A percentile compares a stretch with the other conserved stretches of the same genome.
These are phyloP conservation scores for Serendipita sp. DNA, from an alignment of 1,284 basidiomycete species.

Conservation along the genomic window DNA sequence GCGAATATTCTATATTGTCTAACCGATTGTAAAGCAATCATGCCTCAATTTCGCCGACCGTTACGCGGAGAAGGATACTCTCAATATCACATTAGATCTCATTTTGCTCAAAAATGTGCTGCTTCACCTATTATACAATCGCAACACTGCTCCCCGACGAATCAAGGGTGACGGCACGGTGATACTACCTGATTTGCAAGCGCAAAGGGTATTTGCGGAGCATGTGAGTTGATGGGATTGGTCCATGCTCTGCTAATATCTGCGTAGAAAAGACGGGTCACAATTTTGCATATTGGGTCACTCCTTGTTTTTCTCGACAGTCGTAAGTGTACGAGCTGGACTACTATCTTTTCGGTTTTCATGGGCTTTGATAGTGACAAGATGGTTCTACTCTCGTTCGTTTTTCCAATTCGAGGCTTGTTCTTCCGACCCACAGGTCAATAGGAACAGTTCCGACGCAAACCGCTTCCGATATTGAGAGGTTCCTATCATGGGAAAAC, in stretches of 20 bases:
- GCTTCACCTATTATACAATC: slow-evolving; percentile 80
- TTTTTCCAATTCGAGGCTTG: slow-evolving; percentile 8
- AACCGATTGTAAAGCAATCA: slow-evolving; percentile 26
- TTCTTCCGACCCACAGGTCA: background rate
- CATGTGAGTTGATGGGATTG: background rate
- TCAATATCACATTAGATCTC: slow-evolving; percentile 69
- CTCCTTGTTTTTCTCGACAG: slow-evolving; percentile 50
- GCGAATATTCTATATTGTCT: background rate
- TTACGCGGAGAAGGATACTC: slow-evolving; percentile 74
- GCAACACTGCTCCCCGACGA: slow-evolving; percentile 48
- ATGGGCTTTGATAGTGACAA: slow-evolving; percentile 37
- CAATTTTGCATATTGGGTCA: slow-evolving; percentile 41
- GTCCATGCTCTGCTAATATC: background rate
- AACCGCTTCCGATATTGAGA: background rate
- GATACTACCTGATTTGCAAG: slow-evolving; percentile 1
- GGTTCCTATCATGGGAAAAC: slow-evolving; percentile 26
- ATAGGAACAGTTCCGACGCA: background rate
- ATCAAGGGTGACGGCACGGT: slow-evolving; percentile 17
- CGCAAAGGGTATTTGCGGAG: slow-evolving; percentile 8
- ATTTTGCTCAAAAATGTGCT: slow-evolving; percentile 82
- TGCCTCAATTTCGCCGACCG: slow-evolving; percentile 73
- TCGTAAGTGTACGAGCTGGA: slow-evolving; percentile 31
- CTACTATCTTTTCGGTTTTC: background rate
- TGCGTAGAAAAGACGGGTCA: slow-evolving; percentile 38
- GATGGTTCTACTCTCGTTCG: slow-evolving; percentile 57